Base-by-base conservation (phyloP, 2,329 filamentous ascomycete species). In the Cercospora zeae-maydis region DNA sequence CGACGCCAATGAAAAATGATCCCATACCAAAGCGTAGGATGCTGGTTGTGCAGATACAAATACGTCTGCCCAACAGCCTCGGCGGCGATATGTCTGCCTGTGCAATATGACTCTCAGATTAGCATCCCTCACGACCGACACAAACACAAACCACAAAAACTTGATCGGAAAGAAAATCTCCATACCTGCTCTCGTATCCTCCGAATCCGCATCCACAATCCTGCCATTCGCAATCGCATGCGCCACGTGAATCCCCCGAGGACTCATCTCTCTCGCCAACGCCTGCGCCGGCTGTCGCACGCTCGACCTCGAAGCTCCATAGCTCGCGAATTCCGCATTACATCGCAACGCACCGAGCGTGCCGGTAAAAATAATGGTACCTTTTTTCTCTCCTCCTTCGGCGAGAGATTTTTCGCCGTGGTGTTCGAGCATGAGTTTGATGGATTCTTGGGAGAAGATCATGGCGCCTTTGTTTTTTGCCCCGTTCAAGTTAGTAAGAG, bases 21-120 rank as follows among this genome's bases (percentile, higher is more conserved):
- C n/a, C 27, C 53, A 19, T 52, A 52, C 80, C 80, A 84, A 49
- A 83, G 65, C 52, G 78, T 80, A n/a, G 79, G 79, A 62, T 76
- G 75, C 69, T 82, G 80, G 66, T 81, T 73, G 63, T 76, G 73
- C 66, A 84, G 73, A 77, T 78, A 84, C 8, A 85, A 67, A 72
- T 86, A 85, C 2, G 81, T 81, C 73, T 82, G 80, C 2, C 84
- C 83, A 3, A 86, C 82, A 27, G 81, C 82, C 71, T 86, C 83
- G 0, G 83, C 82, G 56, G 81, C 81, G 76, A 86, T 86, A 62
- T 80, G 82, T 77, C 83, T 84, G 2, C 56, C 56, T n/a, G n/a
- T 34, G 27, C 19, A 21, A 24, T 3, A n/a, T n/a, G n/a, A n/a
- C n/a, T n/a, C n/a, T 14, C 21, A 21, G 6, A 10, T 27, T 21